phyloP scores from a whole-genome alignment of 768 basidiomycete genomes.

The Podaxis sp. region DNA sequence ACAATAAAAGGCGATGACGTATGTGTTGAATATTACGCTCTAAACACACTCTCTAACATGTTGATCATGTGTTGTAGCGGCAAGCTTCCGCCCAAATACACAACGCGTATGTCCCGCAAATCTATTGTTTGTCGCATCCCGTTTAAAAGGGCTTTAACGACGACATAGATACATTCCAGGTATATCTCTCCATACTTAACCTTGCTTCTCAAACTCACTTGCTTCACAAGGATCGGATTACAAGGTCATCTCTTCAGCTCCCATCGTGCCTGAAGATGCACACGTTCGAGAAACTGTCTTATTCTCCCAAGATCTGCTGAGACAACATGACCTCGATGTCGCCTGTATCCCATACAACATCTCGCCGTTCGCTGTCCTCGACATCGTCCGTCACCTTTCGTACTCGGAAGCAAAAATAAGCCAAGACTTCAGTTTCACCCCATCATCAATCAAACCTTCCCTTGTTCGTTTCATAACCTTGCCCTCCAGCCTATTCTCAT shows the following conservation, averaged over 20 bases:
- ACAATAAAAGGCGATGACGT: slow-evolving; percentile 23
- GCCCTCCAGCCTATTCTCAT: slow-evolving; percentile 4
- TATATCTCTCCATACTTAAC: slow-evolving; percentile 13
- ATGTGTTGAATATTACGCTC: slow-evolving; percentile 12
- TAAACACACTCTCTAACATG: background rate
- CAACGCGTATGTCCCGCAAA: slow-evolving; percentile 40
- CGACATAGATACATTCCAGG: slow-evolving; percentile 41
- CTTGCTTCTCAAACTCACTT: background rate
- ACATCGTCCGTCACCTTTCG: slow-evolving; percentile 29
- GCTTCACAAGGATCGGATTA: slow-evolving; percentile 35
- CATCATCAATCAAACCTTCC: slow-evolving; percentile 37
- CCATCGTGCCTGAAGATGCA: slow-evolving; percentile 27
- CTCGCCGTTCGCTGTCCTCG: slow-evolving; percentile 47
- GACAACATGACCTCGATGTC: slow-evolving; percentile 45
- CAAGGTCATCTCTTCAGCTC: slow-evolving; percentile 40
- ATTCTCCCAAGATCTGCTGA: slow-evolving; percentile 43
- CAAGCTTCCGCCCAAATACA: slow-evolving; percentile 29
- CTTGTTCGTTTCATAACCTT: slow-evolving; percentile 33
- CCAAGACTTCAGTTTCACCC: slow-evolving; percentile 36
- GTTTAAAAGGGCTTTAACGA: background rate
- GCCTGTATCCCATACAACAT: slow-evolving; percentile 53
- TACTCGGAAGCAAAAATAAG: slow-evolving; percentile 29
- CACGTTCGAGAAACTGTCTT: slow-evolving; percentile 29
- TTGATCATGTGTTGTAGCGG: slow-evolving; percentile 18
- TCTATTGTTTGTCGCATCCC: background rate